Conservation (phyloP, 305 asterid genomes). For the Galium porrigens region DNA sequence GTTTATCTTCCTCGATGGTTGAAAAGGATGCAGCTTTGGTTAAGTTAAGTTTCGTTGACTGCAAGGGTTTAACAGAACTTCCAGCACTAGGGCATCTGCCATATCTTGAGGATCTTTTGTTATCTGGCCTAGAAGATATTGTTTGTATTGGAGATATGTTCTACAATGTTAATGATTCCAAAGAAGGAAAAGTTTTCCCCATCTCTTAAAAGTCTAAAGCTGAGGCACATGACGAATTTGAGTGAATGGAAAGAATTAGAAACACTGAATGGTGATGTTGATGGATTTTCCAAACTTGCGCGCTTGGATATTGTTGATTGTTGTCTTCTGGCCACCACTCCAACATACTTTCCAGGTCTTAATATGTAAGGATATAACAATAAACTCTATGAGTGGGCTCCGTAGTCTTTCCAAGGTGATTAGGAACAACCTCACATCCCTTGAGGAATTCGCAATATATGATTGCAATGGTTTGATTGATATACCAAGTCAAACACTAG, state of each 20-base stretch:
- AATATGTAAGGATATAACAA: not conserved
- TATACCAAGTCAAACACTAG: not conserved
- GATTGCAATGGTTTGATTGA: not conserved
- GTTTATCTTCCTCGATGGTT: conserved; percentile 22
- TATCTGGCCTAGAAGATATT: conserved; percentile 5
- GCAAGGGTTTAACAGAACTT: conserved; percentile 17
- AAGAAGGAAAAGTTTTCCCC: conserved; percentile 15
- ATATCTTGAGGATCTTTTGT: conserved; percentile 16
- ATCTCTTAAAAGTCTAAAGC: conserved; percentile 13
- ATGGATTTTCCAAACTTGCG: conserved; percentile 22
- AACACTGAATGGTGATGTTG: not conserved
- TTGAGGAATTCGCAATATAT: not conserved
- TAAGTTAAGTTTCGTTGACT: not conserved
- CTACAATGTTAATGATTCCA: conserved; percentile 3
- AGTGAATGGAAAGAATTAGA: conserved; percentile 20
- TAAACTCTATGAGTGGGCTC: not conserved
- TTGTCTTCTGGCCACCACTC: not conserved
- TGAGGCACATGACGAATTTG: conserved; percentile 15
- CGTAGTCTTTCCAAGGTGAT: not conserved
- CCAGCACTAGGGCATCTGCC: conserved; percentile 30
- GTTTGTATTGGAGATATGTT: conserved; percentile 19
- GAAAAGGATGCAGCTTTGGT: conserved; percentile 19
- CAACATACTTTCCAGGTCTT: not conserved
- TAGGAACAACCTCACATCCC: not conserved
- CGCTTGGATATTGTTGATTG: not conserved